Base-by-base conservation (phyloP, 73 alveolate genomes). In the Paramecium sexaurelia region DNA sequence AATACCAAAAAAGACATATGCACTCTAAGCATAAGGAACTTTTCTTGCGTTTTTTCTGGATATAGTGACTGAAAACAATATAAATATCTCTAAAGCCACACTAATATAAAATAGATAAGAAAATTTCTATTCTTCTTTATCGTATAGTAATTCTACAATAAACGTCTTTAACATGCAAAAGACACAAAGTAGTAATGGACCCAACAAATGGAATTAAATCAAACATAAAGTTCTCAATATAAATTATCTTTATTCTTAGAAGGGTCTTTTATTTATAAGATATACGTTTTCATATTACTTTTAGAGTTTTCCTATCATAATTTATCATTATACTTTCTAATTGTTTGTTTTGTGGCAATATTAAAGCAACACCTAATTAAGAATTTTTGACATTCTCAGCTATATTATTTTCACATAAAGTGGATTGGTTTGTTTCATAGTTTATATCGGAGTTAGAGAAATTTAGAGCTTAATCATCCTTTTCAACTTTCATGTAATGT, bases 141-240 rank as follows among this genome's bases (percentile, higher is more conserved):
- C 83, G 13, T 61, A 61, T 29, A 61, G 83, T n/a, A 61, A 26
- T 29, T 61, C 83, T 29, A 61, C 83, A 11, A 61, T 13, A 61
- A 61, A 61, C 26, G 83, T 61, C 83, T 15, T 61, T 13, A 61
- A 26, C 83, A 61, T 61, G 83, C 83, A 61, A 61, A 61, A 61
- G 1, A 61, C 43, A 29, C 83, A 61, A 29, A 61, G 43, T 6
- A 61, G 9, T 8, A 61, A 61, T 61, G 83, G 83, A 26, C 45
- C 83, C 39, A 61, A 32, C n/a, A 61, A 24, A 61, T 61, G 83
- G 9, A 61, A 61, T 11, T 61, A 61, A 61, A 61, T 61, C 47
- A 61, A 32, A 24, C 83, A 61, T 29, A 61, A 61, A 61, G 83
- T 61, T 61, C 83, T 61, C 47, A 61, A 32, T 10, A 61, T 61